Evolutionary conservation across 306 rosid genomes (phyloP).

Genomic region (Castanospermum australe): DNA sequence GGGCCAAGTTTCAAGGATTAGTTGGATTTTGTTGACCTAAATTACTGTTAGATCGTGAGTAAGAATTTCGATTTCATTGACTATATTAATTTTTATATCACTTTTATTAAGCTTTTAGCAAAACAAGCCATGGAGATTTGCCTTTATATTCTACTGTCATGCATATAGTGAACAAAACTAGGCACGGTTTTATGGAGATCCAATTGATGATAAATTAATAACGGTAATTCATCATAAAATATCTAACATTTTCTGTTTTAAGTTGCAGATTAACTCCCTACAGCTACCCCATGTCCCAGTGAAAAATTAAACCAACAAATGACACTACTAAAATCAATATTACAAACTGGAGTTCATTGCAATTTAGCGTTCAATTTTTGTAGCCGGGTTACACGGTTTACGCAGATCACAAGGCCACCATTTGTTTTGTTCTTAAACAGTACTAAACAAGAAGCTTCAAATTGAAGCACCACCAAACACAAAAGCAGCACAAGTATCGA

Average conservation of each 20-base stretch:
- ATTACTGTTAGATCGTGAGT: background rate
- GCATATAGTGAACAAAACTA: background rate
- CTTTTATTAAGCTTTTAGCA: background rate
- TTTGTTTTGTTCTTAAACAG: background rate
- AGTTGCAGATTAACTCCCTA: background rate
- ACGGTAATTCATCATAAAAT: background rate
- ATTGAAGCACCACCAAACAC: slow-evolving; percentile 1
- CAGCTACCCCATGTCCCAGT: background rate
- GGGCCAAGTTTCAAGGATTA: slow-evolving; percentile 37
- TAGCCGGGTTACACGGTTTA: slow-evolving; percentile 11
- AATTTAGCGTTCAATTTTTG: background rate
- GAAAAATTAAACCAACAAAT: background rate
- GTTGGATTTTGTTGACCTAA: slow-evolving; percentile 31
- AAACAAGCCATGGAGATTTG: background rate
- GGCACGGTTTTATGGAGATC: background rate
- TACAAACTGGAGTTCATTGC: background rate
- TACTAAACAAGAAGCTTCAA: slow-evolving; percentile 10
- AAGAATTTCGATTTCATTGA: background rate
- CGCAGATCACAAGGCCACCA: slow-evolving; percentile 23
- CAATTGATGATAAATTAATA: background rate
- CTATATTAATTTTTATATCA: background rate
- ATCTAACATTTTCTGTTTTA: background rate
- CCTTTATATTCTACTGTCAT: background rate
- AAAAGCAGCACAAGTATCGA: slow-evolving; percentile 9
- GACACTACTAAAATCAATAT: background rate